phyloP scores from a whole-genome alignment of 139 green algal species.

The Auxenochlorella pyrenoidosa region DNA sequence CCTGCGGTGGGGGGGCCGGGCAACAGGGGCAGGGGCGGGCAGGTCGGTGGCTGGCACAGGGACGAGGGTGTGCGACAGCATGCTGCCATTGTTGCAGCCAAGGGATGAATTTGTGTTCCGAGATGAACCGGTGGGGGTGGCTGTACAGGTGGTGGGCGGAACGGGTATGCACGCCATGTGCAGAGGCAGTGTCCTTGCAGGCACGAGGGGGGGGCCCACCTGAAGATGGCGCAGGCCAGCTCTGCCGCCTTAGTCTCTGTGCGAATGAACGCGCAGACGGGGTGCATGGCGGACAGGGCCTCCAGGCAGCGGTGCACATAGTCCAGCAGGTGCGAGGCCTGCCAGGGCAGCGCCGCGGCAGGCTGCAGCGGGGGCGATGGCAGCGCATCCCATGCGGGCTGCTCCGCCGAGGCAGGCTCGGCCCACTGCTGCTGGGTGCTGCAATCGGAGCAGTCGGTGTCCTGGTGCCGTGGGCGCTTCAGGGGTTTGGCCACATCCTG shows the following conservation, averaged over 20 bases:
- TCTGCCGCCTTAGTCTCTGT: background rate
- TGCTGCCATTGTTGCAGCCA: no score
- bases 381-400: no score
- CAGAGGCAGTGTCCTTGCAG: no score
- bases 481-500: background rate
- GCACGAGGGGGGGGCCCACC: background rate
- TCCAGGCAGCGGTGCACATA: conserved; percentile 23
- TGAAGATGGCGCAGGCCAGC: conserved; percentile 7
- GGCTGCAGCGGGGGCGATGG: background rate
- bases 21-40: no score
- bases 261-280: background rate
- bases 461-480: background rate
- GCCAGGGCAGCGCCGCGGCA: background rate
- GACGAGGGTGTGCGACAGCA: no score
- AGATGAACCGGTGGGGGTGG: no score
- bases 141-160: no score
- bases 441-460: background rate
- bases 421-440: background rate
- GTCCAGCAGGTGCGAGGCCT: conserved; percentile 6
- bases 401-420: background rate
- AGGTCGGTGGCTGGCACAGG: background rate
- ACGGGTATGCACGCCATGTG: no score
- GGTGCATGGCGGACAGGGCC: background rate
- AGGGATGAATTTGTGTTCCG: no score
- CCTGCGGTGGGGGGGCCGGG: background rate